Evolutionary conservation across 306 rosid genomes (phyloP), one percentile per base, ranked within the genome.

Genomic region (Gastrolobium bilobum): DNA sequence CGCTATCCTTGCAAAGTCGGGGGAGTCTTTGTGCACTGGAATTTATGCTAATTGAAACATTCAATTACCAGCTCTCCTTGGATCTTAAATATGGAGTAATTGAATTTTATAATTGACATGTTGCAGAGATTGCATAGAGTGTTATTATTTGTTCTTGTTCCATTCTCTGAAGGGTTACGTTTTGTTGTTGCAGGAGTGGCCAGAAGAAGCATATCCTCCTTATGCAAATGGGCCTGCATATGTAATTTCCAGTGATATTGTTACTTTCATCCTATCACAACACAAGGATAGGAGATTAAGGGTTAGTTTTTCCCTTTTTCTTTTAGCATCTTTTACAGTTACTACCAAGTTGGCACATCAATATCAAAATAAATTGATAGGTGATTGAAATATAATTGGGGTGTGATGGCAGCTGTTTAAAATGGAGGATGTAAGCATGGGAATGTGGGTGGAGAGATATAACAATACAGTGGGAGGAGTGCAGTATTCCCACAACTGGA

Each of bases 361-460:
- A 54, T 38, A 31, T 20, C 0, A 26, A 66, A 31, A 51, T 20
- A 26, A 11, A 35, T 38, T 0, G 20, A 11, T 34, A 15, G 43
- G 30, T 79, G 44, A 60, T 52, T 84, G 79, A 81, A 75, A 33
- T 71, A 11, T 29, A 7, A 62, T n/a, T 74, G 57, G 57, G 73
- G 50, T 68, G 11, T 74, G 34, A 40, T 79, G 71, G 70, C 88
- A 93, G 98, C 91, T 91, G 9, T 93, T 93, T 77, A 93, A 93
- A 84, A 93, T 93, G 98, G 98, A 93, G 82, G 98, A 93, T 85
- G 98, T 93, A 79, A 93, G 98, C 89, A 93, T 93, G 98, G 98
- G 97, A 75, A 91, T 93, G 98, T 93, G 98, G 98, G 98, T 93
- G 0, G 90, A 89, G 81, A 87, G 88, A 50, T 92, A 73, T 73